phyloP scores from a whole-genome alignment of 768 basidiomycete species.

The Porpolomopsis calyptriformis region DNA sequence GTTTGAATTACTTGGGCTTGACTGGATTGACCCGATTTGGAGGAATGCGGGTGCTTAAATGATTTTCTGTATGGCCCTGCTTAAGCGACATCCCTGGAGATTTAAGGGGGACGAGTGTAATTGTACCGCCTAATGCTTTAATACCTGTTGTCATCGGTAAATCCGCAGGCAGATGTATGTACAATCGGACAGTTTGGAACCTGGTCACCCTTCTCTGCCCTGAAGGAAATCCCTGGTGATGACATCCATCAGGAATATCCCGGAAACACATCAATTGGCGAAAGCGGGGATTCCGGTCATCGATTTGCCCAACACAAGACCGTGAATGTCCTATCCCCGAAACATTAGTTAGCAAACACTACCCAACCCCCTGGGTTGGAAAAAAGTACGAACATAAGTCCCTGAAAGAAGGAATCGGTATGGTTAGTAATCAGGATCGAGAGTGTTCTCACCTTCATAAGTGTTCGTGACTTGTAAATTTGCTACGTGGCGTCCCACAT shows the following conservation, averaged over 20 bases:
- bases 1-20: slow-evolving; percentile 58
- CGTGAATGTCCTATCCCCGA: slow-evolving; percentile 63
- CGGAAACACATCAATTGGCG: slow-evolving; percentile 32
- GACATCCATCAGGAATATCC: too few relatives aligned
- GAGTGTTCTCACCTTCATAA: slow-evolving; percentile 61
- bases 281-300: slow-evolving; percentile 88
- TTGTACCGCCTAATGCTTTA: too few relatives aligned
- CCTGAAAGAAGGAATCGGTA: slow-evolving; percentile 24
- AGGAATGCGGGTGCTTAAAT: slow-evolving; percentile 42
- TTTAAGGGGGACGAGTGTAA: background rate
- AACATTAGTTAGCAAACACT: slow-evolving; percentile 7
- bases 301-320: slow-evolving; percentile 89
- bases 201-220: too few relatives aligned
- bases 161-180: too few relatives aligned
- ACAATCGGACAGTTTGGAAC: too few relatives aligned
- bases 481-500: slow-evolving; percentile 88
- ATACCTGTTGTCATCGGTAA: too few relatives aligned
- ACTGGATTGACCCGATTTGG: slow-evolving; percentile 59
- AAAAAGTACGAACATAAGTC: slow-evolving; percentile 39
- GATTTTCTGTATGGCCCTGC: background rate
- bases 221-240: too few relatives aligned
- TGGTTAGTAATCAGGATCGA: background rate
- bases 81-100: background rate
- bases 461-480: slow-evolving; percentile 96
- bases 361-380: background rate